phyloP scores from a whole-genome alignment of 805 yeast genomes.

The Barnettozyma sucrosica region DNA sequence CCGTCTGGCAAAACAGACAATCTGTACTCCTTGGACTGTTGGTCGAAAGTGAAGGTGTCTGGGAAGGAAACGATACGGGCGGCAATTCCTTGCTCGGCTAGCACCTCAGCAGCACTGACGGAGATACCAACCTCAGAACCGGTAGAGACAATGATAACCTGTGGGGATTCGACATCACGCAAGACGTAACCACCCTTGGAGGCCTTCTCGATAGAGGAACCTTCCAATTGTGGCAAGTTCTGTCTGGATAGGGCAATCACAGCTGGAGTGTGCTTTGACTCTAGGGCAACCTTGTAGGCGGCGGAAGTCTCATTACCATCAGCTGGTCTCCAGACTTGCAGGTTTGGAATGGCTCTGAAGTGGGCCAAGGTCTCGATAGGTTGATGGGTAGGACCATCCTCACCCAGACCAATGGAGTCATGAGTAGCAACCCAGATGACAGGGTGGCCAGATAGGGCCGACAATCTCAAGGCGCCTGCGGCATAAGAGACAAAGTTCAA shows the following conservation, averaged over 20 bases:
- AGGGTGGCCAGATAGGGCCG: conserved; percentile 80
- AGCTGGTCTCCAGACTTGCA: conserved; percentile 88
- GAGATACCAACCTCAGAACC: conserved; percentile 89
- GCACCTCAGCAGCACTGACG: conserved; percentile 74
- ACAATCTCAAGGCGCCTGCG: conserved; percentile 80
- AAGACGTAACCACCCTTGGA: conserved; percentile 90
- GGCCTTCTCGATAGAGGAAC: conserved; percentile 88
- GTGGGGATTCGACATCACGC: conserved; percentile 52
- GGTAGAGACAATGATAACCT: conserved; percentile 75
- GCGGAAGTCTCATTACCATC: conserved; percentile 88
- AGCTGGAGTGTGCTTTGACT: conserved; percentile 60
- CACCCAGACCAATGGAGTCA: conserved; percentile 88
- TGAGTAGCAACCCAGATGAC: conserved; percentile 86
- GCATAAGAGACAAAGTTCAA: conserved; percentile 85
- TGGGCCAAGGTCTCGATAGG: conserved; percentile 87
- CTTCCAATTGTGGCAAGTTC: conserved; percentile 88
- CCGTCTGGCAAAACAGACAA: conserved; percentile 91
- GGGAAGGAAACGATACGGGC: conserved; percentile 89
- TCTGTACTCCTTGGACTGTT: conserved; percentile 74
- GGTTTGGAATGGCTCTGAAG: conserved; percentile 78
- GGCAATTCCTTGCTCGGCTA: conserved; percentile 58
- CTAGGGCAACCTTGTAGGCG: conserved; percentile 65
- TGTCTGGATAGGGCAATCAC: conserved; percentile 79
- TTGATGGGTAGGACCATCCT: conserved; percentile 92
- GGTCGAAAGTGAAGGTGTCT: conserved; percentile 85